These are phyloP conservation scores for Heliosperma pusillum DNA, from an alignment of 148 eudicot genomes.

Conservation along the genomic window DNA sequence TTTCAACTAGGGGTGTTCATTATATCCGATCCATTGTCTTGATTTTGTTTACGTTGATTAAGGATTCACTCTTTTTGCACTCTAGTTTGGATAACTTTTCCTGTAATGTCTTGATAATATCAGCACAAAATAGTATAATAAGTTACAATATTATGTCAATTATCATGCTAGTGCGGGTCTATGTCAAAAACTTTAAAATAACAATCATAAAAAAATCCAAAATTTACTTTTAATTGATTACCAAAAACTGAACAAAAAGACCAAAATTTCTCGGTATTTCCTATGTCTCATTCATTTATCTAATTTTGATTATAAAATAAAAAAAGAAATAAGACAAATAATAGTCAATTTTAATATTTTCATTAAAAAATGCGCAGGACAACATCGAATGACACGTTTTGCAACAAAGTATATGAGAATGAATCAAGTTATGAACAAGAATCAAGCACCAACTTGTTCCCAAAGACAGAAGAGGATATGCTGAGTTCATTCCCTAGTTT, in stretches of 20 bases:
- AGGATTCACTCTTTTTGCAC: too few species aligned
- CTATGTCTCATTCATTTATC: too few species aligned
- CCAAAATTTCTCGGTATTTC: too few species aligned
- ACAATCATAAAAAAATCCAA: neutral
- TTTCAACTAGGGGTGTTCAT: neutral
- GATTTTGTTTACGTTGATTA: too few species aligned
- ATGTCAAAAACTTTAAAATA: too few species aligned
- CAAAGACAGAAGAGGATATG: constrained; percentile 35
- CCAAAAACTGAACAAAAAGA: neutral
- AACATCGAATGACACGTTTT: constrained; percentile 20
- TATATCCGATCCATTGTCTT: too few species aligned
- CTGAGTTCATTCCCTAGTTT: constrained; percentile 31
- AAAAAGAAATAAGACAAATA: too few species aligned
- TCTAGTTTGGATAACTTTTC: neutral
- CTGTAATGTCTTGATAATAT: too few species aligned
- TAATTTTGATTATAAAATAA: too few species aligned
- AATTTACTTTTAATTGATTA: too few species aligned
- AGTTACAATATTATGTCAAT: neutral
- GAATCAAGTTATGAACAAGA: constrained; percentile 11
- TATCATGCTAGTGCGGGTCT: too few species aligned
- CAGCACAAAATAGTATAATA: too few species aligned
- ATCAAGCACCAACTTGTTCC: constrained; percentile 14
- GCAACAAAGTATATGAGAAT: constrained; percentile 24
- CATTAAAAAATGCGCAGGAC: constrained; percentile 16
- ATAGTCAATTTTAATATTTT: neutral